A percentile compares a stretch with the other conserved stretches of the same genome.
phyloP scores from a whole-genome alignment of 495 filamentous ascomycete genomes.

The Xylaria telfairii region DNA sequence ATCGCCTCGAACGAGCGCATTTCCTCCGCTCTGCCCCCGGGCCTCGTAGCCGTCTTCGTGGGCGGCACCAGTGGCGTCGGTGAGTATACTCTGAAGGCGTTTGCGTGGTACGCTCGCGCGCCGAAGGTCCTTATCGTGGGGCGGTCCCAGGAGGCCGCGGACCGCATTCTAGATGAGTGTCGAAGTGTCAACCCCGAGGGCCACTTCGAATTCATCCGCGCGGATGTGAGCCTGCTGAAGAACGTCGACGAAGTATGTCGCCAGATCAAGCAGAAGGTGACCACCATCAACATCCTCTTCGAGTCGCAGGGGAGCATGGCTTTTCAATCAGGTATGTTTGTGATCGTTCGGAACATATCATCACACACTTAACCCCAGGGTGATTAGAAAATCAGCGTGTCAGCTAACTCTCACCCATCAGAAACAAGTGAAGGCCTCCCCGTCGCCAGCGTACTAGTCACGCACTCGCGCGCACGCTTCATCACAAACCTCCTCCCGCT shows the following conservation, averaged over 20 bases:
- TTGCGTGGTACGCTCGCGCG: conserved; percentile 51
- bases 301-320: conserved; percentile 46
- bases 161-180: conserved; percentile 48
- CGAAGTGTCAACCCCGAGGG: conserved; percentile 51
- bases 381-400: not conserved
- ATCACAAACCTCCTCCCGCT: conserved; percentile 63
- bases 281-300: conserved; percentile 65
- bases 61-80: conserved; percentile 69
- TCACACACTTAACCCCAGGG: too few species aligned
- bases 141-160: conserved; percentile 46
- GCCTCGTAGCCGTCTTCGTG: conserved; percentile 58
- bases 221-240: conserved; percentile 59
- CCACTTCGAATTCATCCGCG: conserved; percentile 54
- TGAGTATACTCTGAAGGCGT: conserved; percentile 49
- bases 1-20: conserved; percentile 43
- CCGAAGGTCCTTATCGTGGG: conserved; percentile 52
- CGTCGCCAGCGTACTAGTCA: not conserved
- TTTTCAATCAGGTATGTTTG: conserved; percentile 32
- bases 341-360: too few species aligned
- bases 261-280: conserved; percentile 57
- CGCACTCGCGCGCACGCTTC: conserved; percentile 65
- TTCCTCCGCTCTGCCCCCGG: conserved; percentile 38
- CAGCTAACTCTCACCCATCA: not conserved
- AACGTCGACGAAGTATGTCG: conserved; percentile 61
- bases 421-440: conserved; percentile 11